These are phyloP conservation scores for Thermothelomyces thermophilus DNA, from an alignment of 2,329 filamentous ascomycete genomes.

Conservation along the genomic window DNA sequence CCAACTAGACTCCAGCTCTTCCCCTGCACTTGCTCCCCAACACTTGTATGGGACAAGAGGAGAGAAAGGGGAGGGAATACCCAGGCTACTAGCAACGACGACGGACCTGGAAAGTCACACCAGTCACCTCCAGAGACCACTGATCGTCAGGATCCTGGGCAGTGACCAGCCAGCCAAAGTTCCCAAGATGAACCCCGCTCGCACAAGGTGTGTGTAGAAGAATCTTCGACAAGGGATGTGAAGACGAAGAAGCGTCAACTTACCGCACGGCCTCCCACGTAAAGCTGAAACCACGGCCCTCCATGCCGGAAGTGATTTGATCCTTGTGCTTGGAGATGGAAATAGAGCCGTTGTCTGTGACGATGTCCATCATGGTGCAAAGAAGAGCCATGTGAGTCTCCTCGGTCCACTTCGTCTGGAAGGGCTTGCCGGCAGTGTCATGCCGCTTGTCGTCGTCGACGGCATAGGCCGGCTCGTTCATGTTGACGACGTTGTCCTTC, in stretches of 20 bases:
- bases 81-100: too few species aligned
- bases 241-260: conserved; percentile 1
- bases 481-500: background rate
- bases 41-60: background rate
- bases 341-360: conserved; percentile 1
- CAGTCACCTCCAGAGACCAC: too few species aligned
- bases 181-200: background rate
- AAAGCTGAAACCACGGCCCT: conserved; percentile 29
- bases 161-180: too few species aligned
- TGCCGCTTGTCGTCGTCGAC: background rate
- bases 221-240: conserved; percentile 1
- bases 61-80: conserved; percentile 2
- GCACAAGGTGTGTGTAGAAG: background rate
- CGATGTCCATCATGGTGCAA: conserved; percentile 16
- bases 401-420: conserved; percentile 22
- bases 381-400: conserved; percentile 22
- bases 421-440: background rate
- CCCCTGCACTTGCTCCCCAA: background rate
- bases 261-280: conserved; percentile 41
- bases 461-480: background rate
- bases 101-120: too few species aligned
- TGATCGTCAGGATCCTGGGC: too few species aligned
- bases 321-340: conserved; percentile 8
- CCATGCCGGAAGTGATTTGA: conserved; percentile 23
- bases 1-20: background rate